phyloP scores from a whole-genome alignment of 768 basidiomycete genomes.

The Boletus sp. region DNA sequence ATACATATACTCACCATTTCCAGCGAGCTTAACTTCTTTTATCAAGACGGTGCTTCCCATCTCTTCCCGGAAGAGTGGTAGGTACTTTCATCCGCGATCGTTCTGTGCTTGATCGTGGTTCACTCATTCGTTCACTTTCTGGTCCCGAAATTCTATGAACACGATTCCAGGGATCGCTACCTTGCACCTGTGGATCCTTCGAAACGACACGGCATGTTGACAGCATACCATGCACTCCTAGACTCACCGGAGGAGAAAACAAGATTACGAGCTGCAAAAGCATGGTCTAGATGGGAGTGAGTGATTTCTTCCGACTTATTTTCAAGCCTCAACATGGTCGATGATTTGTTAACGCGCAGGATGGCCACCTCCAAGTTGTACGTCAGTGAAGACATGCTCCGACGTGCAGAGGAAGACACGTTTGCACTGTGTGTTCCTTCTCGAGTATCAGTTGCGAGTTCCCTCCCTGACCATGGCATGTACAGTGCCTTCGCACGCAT shows the following conservation, averaged over 20 bases:
- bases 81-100: conserved; percentile 1
- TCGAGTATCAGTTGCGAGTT: conserved; percentile 3
- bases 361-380: conserved; percentile 79
- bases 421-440: conserved; percentile 63
- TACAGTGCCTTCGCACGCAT: conserved; percentile 80
- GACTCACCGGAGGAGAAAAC: conserved; percentile 66
- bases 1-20: conserved; percentile 1
- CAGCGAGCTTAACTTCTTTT: conserved; percentile 87
- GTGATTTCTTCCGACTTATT: conserved; percentile 28
- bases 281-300: conserved; percentile 91
- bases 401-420: conserved; percentile 64
- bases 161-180: conserved; percentile 69
- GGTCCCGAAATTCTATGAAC: background rate
- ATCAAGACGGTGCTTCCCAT: conserved; percentile 80
- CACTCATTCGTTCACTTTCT: background rate
- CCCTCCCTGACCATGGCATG: background rate
- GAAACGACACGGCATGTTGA: conserved; percentile 75
- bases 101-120: background rate
- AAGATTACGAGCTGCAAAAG: conserved; percentile 67
- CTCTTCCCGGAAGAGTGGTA: conserved; percentile 89
- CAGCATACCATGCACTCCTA: conserved; percentile 80
- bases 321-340: background rate
- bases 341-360: conserved; percentile 36
- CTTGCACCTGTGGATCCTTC: conserved; percentile 74
- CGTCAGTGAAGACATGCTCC: conserved; percentile 65